phyloP scores from a whole-genome alignment of 495 filamentous ascomycete species.

The Cudoniella acicularis region DNA sequence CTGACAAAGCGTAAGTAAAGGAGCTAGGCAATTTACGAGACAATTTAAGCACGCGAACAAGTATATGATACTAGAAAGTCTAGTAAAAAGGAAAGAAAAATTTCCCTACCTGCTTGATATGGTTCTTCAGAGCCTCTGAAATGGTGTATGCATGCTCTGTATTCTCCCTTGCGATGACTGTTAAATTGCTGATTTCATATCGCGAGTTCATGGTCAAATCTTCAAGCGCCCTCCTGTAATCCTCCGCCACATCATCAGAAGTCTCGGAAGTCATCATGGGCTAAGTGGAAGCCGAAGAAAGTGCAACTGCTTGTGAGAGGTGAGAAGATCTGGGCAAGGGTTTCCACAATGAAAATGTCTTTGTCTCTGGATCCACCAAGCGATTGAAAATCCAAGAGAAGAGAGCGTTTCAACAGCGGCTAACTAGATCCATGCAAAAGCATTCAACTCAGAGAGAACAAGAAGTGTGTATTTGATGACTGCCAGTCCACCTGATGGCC shows the following conservation, averaged over 20 bases:
- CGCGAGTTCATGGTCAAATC: slow-evolving; percentile 86
- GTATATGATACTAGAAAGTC: slow-evolving; percentile 12
- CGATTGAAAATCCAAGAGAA: slow-evolving; percentile 11
- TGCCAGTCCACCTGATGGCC: slow-evolving; percentile 21
- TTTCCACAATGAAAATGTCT: slow-evolving; percentile 17
- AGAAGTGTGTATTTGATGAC: slow-evolving; percentile 29
- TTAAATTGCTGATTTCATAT: slow-evolving; percentile 91
- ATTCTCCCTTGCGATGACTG: slow-evolving; percentile 93
- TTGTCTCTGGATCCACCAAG: slow-evolving; percentile 10
- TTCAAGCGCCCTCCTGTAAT: slow-evolving; percentile 89
- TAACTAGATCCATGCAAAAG: slow-evolving; percentile 28
- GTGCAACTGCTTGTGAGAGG: slow-evolving; percentile 8
- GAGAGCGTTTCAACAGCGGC: slow-evolving; percentile 21
- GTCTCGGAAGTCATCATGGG: slow-evolving; percentile 67
- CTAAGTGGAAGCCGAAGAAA: slow-evolving; percentile 12
- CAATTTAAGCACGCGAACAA: background rate
- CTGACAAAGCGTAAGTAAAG: slow-evolving; percentile 46
- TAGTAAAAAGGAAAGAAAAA: slow-evolving; percentile 7
- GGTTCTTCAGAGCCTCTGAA: slow-evolving; percentile 80
- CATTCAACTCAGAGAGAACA: slow-evolving; percentile 26
- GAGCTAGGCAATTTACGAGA: slow-evolving; percentile 1
- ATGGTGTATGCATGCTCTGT: slow-evolving; percentile 92
- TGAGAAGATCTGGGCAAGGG: slow-evolving; percentile 6
- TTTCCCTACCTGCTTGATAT: slow-evolving; percentile 84
- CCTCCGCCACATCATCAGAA: slow-evolving; percentile 88